These are phyloP conservation scores for Penicillium thymicola DNA, from an alignment of 2,329 filamentous ascomycete species.

Conservation along the genomic window DNA sequence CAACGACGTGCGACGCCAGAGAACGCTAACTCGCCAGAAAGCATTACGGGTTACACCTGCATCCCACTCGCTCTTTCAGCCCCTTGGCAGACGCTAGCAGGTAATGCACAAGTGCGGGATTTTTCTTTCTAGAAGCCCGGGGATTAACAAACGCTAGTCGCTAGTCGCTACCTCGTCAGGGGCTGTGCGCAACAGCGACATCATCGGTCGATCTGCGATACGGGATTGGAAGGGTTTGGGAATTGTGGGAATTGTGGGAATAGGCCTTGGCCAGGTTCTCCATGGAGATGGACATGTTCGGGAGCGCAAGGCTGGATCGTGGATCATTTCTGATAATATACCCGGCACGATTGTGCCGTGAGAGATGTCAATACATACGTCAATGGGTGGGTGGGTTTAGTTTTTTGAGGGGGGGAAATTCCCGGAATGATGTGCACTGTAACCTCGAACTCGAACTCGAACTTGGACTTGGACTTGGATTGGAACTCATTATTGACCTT, in stretches of 20 bases:
- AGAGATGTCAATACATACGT: not conserved
- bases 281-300: not conserved
- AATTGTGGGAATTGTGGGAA: not conserved
- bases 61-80: not conserved
- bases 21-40: not conserved
- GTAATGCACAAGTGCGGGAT: conserved; percentile 16
- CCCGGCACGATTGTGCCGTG: conserved; percentile 3
- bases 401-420: not conserved
- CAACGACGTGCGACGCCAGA: not conserved
- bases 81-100: conserved; percentile 1
- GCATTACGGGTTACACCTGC: not conserved
- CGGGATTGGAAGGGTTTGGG: not conserved
- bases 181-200: conserved; percentile 13
- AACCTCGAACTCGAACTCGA: not conserved
- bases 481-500: not conserved
- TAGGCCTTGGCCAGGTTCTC: not conserved
- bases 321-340: conserved; percentile 1
- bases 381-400: not conserved
- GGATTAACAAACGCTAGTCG: conserved; percentile 9
- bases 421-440: not conserved
- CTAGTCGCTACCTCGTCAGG: not conserved
- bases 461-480: not conserved
- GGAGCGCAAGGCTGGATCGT: not conserved
- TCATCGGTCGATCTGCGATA: conserved; percentile 7
- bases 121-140: conserved; percentile 18